phyloP scores from a whole-genome alignment of 495 filamentous ascomycete species.

The Lasiosphaeria ovina region DNA sequence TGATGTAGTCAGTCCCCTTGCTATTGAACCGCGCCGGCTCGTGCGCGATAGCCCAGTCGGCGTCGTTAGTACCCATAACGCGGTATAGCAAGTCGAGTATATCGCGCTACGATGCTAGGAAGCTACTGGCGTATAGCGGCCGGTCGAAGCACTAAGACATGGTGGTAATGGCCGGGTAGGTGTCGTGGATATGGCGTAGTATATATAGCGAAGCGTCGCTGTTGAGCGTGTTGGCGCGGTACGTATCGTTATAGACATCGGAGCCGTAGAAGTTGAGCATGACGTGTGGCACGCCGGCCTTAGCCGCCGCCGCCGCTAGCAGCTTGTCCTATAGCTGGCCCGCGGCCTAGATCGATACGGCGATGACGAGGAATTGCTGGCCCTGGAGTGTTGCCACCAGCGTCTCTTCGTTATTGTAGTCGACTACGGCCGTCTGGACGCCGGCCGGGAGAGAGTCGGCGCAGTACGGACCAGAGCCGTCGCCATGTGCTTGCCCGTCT shows the following conservation, averaged over 20 bases:
- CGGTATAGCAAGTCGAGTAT: conserved; percentile 50
- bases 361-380: conserved; percentile 62
- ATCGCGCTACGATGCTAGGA: conserved; percentile 43
- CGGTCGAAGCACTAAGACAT: conserved; percentile 40
- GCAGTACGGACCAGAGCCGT: conserved; percentile 51
- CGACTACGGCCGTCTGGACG: conserved; percentile 27
- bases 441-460: conserved; percentile 33
- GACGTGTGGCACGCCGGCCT: conserved; percentile 59
- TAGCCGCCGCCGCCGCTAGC: conserved; percentile 57
- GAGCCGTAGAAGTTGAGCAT: conserved; percentile 58
- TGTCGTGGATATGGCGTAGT: conserved; percentile 37
- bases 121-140: conserved; percentile 40
- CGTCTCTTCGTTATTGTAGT: conserved; percentile 40
- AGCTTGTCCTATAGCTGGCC: conserved; percentile 44
- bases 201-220: neutral
- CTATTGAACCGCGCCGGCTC: conserved; percentile 28
- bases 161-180: conserved; percentile 30
- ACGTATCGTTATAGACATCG: conserved; percentile 38
- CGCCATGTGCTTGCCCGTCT: conserved; percentile 50
- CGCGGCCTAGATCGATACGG: conserved; percentile 34
- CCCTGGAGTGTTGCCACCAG: conserved; percentile 44
- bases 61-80: conserved; percentile 48
- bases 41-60: conserved; percentile 56
- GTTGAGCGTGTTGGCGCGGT: conserved; percentile 30
- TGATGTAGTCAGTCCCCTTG: too few species aligned